These are phyloP conservation scores for Ligustrum vulgare DNA, from an alignment of 257 asterid genomes.

Conservation along the genomic window DNA sequence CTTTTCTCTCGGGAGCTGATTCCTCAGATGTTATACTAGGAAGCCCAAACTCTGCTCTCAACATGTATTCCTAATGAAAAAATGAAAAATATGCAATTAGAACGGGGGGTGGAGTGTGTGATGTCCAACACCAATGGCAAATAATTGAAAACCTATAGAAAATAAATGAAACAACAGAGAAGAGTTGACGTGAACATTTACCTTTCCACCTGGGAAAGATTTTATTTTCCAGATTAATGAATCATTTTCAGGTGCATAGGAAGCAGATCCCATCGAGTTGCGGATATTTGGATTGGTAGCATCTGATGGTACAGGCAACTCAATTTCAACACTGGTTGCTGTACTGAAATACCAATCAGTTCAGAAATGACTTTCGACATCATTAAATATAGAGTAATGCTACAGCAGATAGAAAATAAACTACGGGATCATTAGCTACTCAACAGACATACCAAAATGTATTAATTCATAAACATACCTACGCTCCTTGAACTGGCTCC, in stretches of 20 bases:
- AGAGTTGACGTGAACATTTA: constrained; percentile 24
- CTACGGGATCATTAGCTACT: neutral
- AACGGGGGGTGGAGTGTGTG: neutral
- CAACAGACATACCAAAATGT: neutral
- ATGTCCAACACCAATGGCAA: constrained; percentile 10
- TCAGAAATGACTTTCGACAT: constrained; percentile 20
- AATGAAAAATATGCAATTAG: constrained; percentile 13
- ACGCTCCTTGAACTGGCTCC: constrained; percentile 98
- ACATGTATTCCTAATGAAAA: constrained; percentile 78
- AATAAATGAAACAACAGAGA: constrained; percentile 9
- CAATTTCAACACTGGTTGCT: constrained; percentile 96
- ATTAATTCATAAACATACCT: constrained; percentile 48
- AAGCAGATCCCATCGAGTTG: constrained; percentile 98
- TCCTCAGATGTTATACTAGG: constrained; percentile 96
- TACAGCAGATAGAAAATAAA: neutral
- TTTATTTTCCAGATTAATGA: constrained; percentile 95
- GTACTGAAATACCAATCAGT: constrained; percentile 64
- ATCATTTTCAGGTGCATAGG: constrained; percentile 93
- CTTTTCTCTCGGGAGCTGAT: constrained; percentile 83
- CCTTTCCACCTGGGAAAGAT: constrained; percentile 99
- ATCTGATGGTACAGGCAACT: constrained; percentile 96
- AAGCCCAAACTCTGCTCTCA: constrained; percentile 94
- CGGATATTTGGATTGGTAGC: constrained; percentile 95
- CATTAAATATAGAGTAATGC: neutral
- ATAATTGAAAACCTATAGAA: neutral